Base-by-base conservation (phyloP, 768 basidiomycete species). In the Amanita inopinata region DNA sequence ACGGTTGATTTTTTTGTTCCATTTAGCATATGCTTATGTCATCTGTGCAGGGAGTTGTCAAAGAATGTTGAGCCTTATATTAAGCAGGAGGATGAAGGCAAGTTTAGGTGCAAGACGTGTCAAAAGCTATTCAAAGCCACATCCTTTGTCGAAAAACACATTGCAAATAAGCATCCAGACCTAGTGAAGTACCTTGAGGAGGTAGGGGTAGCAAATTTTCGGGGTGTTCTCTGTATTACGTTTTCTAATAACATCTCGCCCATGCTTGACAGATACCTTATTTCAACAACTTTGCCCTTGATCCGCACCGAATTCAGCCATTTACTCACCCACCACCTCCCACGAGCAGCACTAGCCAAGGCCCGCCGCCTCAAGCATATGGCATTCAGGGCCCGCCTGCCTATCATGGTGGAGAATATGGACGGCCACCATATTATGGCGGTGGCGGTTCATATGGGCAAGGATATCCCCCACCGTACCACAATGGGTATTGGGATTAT, bases 41-140 rank as follows among this genome's bases (percentile, higher is more conserved):
- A 33, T 43, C 48, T 48, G 52, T 38, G 4, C 55, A 96, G 93
- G 51, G 91, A 93, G 57, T 66, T 93, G 38, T 72, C 77, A 38
- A 88, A 82, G 54, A 72, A 81, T 9, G 79, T 83, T 17, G 84
- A 85, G 43, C 80, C 80, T 1, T 73, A 73, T 58, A 76, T 98
- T 60, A 93, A 93, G 63, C 86, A 91, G 58, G 94, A 98, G 62
- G 94, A 97, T 51, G 90, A 94, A 62, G 88, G 83, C 54, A 98
- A 96, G 59, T 98, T 87, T 66, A 74, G 96, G 49, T 99, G 96
- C 68, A 94, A 89, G 68, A 82, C 81, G 20, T 99, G 96, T 62
- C 83, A 81, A 63, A 99, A 99, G 67, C 71, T 98, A 15, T 99
- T 99, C 80, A 93, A 93, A 60, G 96, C 92, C 3, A 84, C 87